Evolutionary conservation across 805 yeast genomes (phyloP).

Genomic region (Kluyveromyces aestuarii): DNA sequence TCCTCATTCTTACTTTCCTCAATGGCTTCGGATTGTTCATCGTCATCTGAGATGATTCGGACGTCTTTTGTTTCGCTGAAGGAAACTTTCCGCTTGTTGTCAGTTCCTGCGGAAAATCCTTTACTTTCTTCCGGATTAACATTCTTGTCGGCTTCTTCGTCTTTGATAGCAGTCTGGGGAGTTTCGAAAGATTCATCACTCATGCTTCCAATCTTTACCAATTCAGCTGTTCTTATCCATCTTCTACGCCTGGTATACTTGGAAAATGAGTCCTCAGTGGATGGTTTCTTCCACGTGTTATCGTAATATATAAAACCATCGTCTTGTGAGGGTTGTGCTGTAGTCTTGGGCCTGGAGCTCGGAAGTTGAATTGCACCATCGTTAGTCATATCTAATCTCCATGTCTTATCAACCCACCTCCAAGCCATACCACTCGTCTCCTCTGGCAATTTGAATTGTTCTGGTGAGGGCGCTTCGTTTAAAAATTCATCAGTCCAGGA

Average conservation of each 20-base stretch:
- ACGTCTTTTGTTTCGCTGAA: conserved; percentile 23
- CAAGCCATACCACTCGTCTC: conserved; percentile 68
- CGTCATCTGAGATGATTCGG: conserved; percentile 15
- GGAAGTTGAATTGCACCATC: conserved; percentile 76
- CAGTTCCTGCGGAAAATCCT: conserved; percentile 1
- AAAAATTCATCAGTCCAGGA: conserved; percentile 97
- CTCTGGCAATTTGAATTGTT: conserved; percentile 72
- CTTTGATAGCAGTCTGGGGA: neutral
- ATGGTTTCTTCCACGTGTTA: conserved; percentile 89
- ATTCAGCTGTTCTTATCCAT: conserved; percentile 92
- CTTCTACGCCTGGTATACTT: conserved; percentile 91
- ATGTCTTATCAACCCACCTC: conserved; percentile 91
- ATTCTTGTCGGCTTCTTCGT: conserved; percentile 2
- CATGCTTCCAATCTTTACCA: conserved; percentile 32
- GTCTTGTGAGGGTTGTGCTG: conserved; percentile 62
- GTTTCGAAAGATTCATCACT: neutral
- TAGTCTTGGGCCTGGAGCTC: conserved; percentile 43
- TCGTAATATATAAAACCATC: conserved; percentile 88
- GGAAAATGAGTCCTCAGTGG: conserved; percentile 78
- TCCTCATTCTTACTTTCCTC: neutral
- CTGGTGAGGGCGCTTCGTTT: conserved; percentile 75
- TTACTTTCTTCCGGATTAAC: conserved; percentile 2
- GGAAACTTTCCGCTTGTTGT: conserved; percentile 23
- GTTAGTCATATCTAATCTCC: conserved; percentile 85
- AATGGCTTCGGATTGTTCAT: neutral